Conservation (phyloP, 768 basidiomycete species). For the Flagelloscypha sp. region DNA sequence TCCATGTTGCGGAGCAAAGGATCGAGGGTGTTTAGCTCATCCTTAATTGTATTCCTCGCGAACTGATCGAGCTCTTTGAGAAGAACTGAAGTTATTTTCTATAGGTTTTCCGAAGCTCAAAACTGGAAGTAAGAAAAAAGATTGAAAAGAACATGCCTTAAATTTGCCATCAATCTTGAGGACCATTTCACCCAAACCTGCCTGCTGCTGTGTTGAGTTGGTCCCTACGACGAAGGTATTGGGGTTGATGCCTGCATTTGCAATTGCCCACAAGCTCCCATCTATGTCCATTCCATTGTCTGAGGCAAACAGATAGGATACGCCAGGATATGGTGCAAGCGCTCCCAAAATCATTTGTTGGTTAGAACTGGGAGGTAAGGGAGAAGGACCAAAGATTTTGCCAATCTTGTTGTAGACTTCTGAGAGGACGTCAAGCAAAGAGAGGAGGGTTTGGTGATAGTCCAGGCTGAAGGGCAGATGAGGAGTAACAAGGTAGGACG, state of each 20-base stretch:
- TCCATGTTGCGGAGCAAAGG: constrained; percentile 61
- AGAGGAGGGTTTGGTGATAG: constrained; percentile 83
- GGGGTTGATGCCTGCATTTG: constrained; percentile 33
- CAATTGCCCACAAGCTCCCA: constrained; percentile 68
- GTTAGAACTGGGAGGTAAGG: constrained; percentile 55
- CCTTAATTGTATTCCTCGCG: constrained; percentile 72
- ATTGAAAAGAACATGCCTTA: constrained; percentile 55
- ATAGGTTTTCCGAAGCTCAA: no score
- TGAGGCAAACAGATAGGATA: constrained; percentile 65
- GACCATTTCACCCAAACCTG: constrained; percentile 60
- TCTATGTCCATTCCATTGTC: constrained; percentile 33
- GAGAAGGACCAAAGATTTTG: constrained; percentile 75
- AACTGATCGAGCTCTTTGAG: constrained; percentile 81
- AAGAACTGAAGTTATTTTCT: constrained; percentile 80
- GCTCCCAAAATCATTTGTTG: constrained; percentile 73
- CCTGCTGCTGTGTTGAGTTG: constrained; percentile 43
- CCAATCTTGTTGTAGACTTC: constrained; percentile 86
- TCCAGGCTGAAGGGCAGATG: constrained; percentile 87
- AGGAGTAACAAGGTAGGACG: constrained; percentile 64
- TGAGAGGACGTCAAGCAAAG: constrained; percentile 81
- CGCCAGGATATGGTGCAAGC: constrained; percentile 73
- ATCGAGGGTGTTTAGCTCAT: constrained; percentile 76
- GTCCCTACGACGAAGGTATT: constrained; percentile 16
- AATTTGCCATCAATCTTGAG: constrained; percentile 77
- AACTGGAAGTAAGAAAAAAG: no score